phyloP scores from a whole-genome alignment of 2,329 filamentous ascomycete genomes.

The Apiospora marii region DNA sequence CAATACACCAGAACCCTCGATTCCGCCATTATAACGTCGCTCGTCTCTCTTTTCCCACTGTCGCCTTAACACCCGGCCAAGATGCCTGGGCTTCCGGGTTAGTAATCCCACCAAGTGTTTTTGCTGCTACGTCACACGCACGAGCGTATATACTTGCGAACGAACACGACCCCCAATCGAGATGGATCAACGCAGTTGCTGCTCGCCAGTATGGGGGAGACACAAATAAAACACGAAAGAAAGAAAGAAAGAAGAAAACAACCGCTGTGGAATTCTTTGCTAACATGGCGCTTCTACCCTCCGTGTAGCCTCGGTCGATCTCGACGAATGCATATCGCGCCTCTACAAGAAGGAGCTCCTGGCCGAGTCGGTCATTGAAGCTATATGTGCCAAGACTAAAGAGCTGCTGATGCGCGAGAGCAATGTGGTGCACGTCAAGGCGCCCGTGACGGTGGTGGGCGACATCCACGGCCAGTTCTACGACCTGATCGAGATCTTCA shows the following conservation, averaged over 20 bases:
- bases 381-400: conserved; percentile 98
- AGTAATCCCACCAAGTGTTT: conserved; percentile 36
- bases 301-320: conserved; percentile 84
- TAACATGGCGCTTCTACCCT: neutral
- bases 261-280: neutral
- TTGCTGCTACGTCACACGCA: conserved; percentile 15
- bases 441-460: conserved; percentile 95
- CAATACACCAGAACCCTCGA: neutral
- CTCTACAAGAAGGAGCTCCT: conserved; percentile 97
- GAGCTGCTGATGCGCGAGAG: conserved; percentile 99
- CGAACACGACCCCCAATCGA: neutral
- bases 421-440: conserved; percentile 97
- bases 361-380: conserved; percentile 97
- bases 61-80: conserved; percentile 38
- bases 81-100: conserved; percentile 67
- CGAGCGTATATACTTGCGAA: neutral
- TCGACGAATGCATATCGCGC: conserved; percentile 97
- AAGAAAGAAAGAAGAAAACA: neutral
- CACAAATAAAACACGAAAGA: neutral
- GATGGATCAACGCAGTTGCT: neutral
- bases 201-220: neutral
- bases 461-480: conserved; percentile 99
- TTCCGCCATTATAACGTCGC: conserved; percentile 21
- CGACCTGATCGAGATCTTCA: conserved; percentile 98
- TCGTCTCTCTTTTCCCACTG: neutral